Base-by-base conservation (phyloP, 371 early-diverging fungal genomes). In the Coemansia sp. region DNA sequence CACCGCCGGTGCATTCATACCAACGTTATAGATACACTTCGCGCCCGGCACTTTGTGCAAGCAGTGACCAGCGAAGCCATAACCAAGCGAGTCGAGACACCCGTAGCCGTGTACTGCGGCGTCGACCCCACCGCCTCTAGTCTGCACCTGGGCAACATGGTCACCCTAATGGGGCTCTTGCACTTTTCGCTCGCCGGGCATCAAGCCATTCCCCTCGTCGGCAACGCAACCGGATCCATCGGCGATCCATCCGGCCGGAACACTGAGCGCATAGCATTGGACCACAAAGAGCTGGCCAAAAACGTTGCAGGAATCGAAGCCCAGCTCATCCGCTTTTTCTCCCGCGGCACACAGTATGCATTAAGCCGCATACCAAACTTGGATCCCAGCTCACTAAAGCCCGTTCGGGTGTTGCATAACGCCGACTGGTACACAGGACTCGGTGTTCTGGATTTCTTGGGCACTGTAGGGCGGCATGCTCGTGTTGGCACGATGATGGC, bases 121-220 rank as follows among this genome's bases (percentile, higher is more conserved):
- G 90, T 97, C n/a, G 97, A 97, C 78, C 97, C 97, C 6, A 97
- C 95, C 0, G 97, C 97, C n/a, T 72, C 78, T 29, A 90, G 91
- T 67, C 82, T 95, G 31, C 97, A 97, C 71, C 80, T 94, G 16
- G 97, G 97, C 24, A 96, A 96, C 77, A 83, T 96, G 47, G 84
- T 95, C 1, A 84, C 89, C 4, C 77, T 97, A n/a, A 88, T 93
- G 78, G 89, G 89, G 1, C 75, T 94, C 59, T 80, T 95, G 14
- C 93, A 92, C 79, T 94, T 95, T 66, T 88, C 91, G 52, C 81
- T 89, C 51, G 82, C 80, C n/a, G 96, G 95, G 0, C 95, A 95
- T 78, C 83, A 84, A 62, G 86, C 88, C 14, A 88, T 95, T 45
- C 91, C 92, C 14, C 83, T 97, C 69, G 93, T 94, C 72, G 97